phyloP scores from a whole-genome alignment of 2,329 filamentous ascomycete genomes.

The Xylariales sp. region DNA sequence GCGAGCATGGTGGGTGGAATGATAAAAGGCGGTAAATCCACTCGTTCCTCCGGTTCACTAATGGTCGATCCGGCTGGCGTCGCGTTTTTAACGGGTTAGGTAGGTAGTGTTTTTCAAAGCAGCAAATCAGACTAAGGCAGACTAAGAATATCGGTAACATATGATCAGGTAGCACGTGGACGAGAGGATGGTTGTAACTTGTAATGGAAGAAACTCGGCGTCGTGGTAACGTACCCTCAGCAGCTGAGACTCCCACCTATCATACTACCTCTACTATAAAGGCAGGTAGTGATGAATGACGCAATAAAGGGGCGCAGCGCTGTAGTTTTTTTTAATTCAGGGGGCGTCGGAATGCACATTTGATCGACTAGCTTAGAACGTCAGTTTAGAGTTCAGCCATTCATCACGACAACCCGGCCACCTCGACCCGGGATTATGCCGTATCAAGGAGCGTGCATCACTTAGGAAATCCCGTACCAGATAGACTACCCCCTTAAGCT shows the following conservation, averaged over 20 bases:
- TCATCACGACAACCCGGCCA: not conserved
- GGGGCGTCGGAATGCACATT: not conserved
- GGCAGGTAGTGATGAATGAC: too few species aligned
- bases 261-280: too few species aligned
- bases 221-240: not conserved
- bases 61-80: not conserved
- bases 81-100: too few species aligned
- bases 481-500: too few species aligned
- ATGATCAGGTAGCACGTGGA: not conserved
- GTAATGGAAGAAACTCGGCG: not conserved
- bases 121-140: not conserved
- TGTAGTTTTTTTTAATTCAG: too few species aligned
- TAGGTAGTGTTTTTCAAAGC: not conserved
- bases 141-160: not conserved
- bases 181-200: too few species aligned
- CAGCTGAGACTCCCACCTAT: not conserved
- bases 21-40: not conserved
- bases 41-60: not conserved
- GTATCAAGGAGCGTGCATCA: not conserved
- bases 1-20: too few species aligned
- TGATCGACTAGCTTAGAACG: slow-evolving; percentile 6
- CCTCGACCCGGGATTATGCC: not conserved
- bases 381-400: not conserved
- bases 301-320: too few species aligned
- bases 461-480: too few species aligned